phyloP scores from a whole-genome alignment of 805 yeast genomes.

The Ogataea methanolica region DNA sequence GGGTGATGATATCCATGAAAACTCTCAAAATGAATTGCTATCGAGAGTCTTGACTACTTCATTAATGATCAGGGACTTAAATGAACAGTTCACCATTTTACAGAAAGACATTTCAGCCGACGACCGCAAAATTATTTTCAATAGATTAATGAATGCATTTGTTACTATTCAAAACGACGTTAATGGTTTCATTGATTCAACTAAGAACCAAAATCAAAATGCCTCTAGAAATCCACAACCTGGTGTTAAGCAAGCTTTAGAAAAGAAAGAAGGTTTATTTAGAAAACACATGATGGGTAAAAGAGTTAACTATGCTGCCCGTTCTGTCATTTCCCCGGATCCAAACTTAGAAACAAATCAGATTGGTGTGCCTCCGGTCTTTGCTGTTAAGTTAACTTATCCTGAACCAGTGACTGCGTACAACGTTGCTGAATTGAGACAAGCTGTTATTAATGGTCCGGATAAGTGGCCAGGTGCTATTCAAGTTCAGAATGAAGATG shows the following conservation, averaged over 20 bases:
- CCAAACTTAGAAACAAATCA: constrained; percentile 97
- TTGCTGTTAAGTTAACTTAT: constrained; percentile 90
- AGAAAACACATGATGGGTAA: constrained; percentile 99
- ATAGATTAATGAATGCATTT: constrained; percentile 91
- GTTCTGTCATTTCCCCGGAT: constrained; percentile 98
- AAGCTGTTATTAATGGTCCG: constrained; percentile 97
- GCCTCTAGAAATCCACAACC: constrained; percentile 77
- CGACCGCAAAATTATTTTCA: constrained; percentile 73
- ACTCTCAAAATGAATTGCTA: constrained; percentile 84
- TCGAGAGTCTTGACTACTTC: constrained; percentile 77
- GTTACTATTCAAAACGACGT: constrained; percentile 94
- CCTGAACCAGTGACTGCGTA: constrained; percentile 97
- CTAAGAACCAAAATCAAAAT: constrained; percentile 74
- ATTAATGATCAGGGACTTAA: constrained; percentile 78
- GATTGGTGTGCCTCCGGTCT: constrained; percentile 98
- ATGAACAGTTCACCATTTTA: constrained; percentile 70
- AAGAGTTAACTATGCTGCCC: constrained; percentile 97
- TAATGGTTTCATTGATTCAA: constrained; percentile 86
- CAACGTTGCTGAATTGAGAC: constrained; percentile 84
- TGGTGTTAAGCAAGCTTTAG: constrained; percentile 95
- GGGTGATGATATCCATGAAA: constrained; percentile 96
- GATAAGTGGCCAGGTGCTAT: constrained; percentile 98
- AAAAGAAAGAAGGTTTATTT: constrained; percentile 97
- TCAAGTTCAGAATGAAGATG: constrained; percentile 94
- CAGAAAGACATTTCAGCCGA: constrained; percentile 59